Conservation (phyloP, 345 rosid genomes). For the Conringia planisiliqua region DNA sequence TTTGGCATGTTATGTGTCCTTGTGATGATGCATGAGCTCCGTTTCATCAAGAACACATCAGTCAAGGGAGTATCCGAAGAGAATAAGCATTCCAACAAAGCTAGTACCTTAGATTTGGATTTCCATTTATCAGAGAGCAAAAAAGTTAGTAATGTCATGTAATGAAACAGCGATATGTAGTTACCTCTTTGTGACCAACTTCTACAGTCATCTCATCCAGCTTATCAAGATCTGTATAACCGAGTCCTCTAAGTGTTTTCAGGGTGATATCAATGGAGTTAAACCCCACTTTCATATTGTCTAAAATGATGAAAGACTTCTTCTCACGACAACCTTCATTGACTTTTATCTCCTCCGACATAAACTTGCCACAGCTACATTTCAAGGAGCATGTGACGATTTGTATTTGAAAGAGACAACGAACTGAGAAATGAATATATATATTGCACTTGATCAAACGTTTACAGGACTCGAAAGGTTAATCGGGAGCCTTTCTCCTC, state of each 20-base stretch:
- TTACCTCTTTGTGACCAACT: neutral
- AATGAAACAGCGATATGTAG: neutral
- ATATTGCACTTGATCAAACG: too few relatives aligned
- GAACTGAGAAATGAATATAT: too few relatives aligned
- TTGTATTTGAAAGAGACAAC: too few relatives aligned
- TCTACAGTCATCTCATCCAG: neutral
- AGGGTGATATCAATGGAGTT: neutral
- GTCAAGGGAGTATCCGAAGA: constrained; percentile 18
- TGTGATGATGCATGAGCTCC: neutral
- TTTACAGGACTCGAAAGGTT: too few relatives aligned
- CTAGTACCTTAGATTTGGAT: constrained; percentile 6
- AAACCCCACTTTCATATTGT: neutral
- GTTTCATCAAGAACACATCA: constrained; percentile 9
- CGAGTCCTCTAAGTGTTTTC: neutral
- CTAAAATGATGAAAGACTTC: neutral
- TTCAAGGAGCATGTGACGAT: neutral
- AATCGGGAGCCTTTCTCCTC: too few relatives aligned
- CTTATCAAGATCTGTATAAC: neutral
- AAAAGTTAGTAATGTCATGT: neutral
- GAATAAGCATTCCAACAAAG: constrained; percentile 3
- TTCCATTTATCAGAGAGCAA: neutral
- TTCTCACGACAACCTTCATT: neutral
- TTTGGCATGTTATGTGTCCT: neutral
- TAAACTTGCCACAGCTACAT: constrained; percentile 8
- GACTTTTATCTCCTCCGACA: neutral